Percentiles rank a stretch among this genome's conserved stretches.
Conservation (phyloP, 768 basidiomycete species). For the Obba rivulosa region DNA sequence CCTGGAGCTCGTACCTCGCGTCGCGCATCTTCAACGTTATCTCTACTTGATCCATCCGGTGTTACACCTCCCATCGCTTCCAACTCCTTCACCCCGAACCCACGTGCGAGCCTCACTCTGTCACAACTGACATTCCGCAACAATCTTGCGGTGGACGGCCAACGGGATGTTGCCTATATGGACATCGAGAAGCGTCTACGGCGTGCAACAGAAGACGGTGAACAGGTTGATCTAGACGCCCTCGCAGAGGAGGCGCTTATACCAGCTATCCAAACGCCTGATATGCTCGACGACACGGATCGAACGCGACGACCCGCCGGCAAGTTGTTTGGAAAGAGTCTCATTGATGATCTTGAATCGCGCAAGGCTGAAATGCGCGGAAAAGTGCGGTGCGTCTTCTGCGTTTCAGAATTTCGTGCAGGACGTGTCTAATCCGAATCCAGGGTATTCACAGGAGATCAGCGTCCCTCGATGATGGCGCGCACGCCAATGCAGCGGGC, state of each 20-base stretch:
- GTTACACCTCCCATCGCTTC: conserved; percentile 29
- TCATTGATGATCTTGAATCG: conserved; percentile 85
- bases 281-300: conserved; percentile 11
- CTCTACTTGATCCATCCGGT: conserved; percentile 25
- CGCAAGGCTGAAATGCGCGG: conserved; percentile 79
- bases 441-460: conserved; percentile 86
- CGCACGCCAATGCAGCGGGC: conserved; percentile 48
- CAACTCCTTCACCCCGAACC: conserved; percentile 74
- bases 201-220: conserved; percentile 72
- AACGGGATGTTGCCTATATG: conserved; percentile 54
- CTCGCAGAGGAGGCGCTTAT: conserved; percentile 22
- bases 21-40: conserved; percentile 36
- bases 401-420: not conserved
- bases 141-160: conserved; percentile 65
- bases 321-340: conserved; percentile 79
- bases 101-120: conserved; percentile 62
- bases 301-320: conserved; percentile 55
- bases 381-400: conserved; percentile 65
- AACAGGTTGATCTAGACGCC: conserved; percentile 52
- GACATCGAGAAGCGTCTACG: conserved; percentile 61
- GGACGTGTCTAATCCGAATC: conserved; percentile 2
- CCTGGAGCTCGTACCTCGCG: conserved; percentile 61
- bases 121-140: conserved; percentile 87
- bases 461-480: conserved; percentile 91
- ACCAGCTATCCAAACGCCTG: conserved; percentile 23